phyloP scores from a whole-genome alignment of 371 early-diverging fungal species.

The Modicella reniformis region DNA sequence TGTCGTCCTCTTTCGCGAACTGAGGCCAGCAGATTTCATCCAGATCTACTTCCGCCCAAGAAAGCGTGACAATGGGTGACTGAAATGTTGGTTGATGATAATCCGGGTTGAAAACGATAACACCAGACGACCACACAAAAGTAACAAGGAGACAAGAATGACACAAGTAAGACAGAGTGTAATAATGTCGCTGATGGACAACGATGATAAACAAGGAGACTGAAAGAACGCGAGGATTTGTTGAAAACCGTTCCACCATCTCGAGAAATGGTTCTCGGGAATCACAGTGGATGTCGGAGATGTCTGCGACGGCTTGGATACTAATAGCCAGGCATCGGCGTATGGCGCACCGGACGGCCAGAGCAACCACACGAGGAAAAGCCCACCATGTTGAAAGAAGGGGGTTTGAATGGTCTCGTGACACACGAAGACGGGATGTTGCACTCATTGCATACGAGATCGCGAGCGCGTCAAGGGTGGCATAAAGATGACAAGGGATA shows the following conservation, averaged over 20 bases:
- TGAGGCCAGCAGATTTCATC: conserved; percentile 20
- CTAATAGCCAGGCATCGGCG: too few relatives aligned
- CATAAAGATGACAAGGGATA: too few relatives aligned
- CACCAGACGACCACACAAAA: conserved; percentile 1
- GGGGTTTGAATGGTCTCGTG: too few relatives aligned
- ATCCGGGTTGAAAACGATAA: background rate
- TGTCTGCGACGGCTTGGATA: too few relatives aligned
- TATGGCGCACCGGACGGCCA: too few relatives aligned
- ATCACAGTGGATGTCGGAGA: too few relatives aligned
- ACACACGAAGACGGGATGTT: too few relatives aligned
- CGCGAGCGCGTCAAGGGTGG: too few relatives aligned
- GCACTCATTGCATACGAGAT: too few relatives aligned
- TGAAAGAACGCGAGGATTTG: conserved; percentile 8
- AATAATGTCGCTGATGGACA: conserved; percentile 8
- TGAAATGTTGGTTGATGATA: background rate
- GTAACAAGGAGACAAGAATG: background rate
- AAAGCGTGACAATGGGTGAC: background rate
- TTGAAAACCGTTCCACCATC: background rate
- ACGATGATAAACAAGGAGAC: background rate
- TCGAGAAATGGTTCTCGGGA: too few relatives aligned
- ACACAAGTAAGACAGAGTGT: background rate
- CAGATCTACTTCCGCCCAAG: background rate
- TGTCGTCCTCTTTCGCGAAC: conserved; percentile 10
- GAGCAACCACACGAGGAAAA: too few relatives aligned
- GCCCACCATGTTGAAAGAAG: too few relatives aligned